Base-by-base conservation (phyloP, 2,329 filamentous ascomycete genomes). In the Penicillium italicum region DNA sequence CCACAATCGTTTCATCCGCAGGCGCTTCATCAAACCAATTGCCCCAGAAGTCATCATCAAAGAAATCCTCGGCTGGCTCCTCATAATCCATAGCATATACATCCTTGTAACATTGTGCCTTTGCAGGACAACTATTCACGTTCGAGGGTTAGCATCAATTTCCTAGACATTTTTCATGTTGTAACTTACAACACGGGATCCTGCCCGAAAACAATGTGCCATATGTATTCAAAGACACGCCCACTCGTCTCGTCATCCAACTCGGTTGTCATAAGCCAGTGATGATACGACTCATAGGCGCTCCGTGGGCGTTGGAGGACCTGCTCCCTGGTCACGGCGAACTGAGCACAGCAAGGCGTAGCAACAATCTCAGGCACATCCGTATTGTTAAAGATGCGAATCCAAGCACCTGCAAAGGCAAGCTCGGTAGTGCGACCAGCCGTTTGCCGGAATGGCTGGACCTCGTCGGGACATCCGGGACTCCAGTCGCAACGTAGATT, bases 271-370 rank as follows among this genome's bases (percentile, higher is more conserved):
- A 85, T 65, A 41, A 87, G 60, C 85, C 85, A 88, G 30, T 81
- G 68, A 24, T 84, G 76, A 66, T 79, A 83, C 18, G 75, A 73
- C 7, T 79, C 63, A 59, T 87, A 88, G 52, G 82, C 80, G 20
- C 72, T 74, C 55, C 72, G 68, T 3, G 81, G 75, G 33, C 82
- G 73, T 36, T 73, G 68, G 6, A 68, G 74, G 24, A 87, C 76
- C 40, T 77, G 77, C 8, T 81, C 77, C 16, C 76, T 72, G 3
- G 82, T 81, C 9, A 86, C 80, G 0, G 81, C 85, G 58, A 87
- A 87, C 69, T 87, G 85, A n/a, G 83, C 82, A 69, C 84, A 87
- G 66, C 84, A 87, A 18, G 82, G 76, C 5, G 79, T 78, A 2
- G 78, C 82, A 7, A 86, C 75, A 3, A 76, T 63, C 3, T 76